Base-by-base conservation (phyloP, 179 eudicot species). In the Patellifolia procumbens region DNA sequence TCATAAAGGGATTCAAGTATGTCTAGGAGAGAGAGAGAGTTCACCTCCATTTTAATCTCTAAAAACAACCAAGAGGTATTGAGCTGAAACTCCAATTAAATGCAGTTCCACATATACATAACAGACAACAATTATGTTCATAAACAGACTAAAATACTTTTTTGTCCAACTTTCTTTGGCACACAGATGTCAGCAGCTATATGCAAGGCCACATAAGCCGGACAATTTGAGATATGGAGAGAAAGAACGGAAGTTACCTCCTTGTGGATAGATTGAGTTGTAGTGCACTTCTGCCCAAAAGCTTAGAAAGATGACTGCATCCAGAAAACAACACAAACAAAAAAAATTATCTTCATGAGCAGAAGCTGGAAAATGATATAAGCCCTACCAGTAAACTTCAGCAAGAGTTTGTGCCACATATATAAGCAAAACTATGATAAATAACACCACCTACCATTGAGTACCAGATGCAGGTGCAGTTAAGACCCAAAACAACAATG, bases 241-340 rank as follows among this genome's bases (percentile, higher is more conserved):
- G 17, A 74, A 73, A 49, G 55, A n/a, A 20, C 31, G 16, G 51
- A 79, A 59, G 5, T 85, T 83, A 94, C 97, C 98, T 89, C 92
- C 97, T 73, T 82, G 83, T 16, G 97, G 97, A 87, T 89, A 90
- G 72, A 93, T 91, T 42, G 98, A 93, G 85, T 93, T 93, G 87
- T 93, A 93, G 81, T 93, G 98, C 84, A 94, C 98, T 83, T 94
- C 98, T 11, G 98, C 98, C 98, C 98, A 92, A 81, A 94, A 94
- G 90, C 98, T 94, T 83, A 94, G 75, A 80, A 84, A 88, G 52
- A 92, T 88, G 29, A 89, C 98, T 93, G 95, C 88, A 78, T 19
- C 24, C 11, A 75, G 32, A 68, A 64, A 60, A 56, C 64, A 75
- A 42, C 20, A 16, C 45, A 22, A 76, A 26, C 72, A 37, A 52